These are phyloP conservation scores for Raffaelea albimanens DNA, from an alignment of 2,329 filamentous ascomycete species.

Conservation along the genomic window DNA sequence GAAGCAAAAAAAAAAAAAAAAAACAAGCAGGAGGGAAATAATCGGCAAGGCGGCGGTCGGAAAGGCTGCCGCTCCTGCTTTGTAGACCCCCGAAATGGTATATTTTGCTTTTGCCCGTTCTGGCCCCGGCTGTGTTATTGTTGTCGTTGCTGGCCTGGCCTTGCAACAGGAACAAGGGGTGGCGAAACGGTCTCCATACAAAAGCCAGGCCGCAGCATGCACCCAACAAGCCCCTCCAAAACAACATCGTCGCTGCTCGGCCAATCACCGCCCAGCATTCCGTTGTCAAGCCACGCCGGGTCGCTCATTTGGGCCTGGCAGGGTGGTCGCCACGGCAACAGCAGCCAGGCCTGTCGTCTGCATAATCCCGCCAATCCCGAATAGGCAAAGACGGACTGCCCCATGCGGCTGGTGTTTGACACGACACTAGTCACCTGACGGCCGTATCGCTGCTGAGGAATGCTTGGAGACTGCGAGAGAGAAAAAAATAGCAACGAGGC, in stretches of 20 bases:
- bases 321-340: constrained; percentile 12
- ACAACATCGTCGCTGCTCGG: constrained; percentile 4
- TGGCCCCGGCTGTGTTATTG: constrained; percentile 1
- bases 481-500: too few relatives aligned
- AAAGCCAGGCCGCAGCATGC: not conserved
- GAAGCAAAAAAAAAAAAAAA: not conserved
- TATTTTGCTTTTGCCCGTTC: not conserved
- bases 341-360: not conserved
- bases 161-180: not conserved
- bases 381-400: not conserved
- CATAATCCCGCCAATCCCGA: not conserved
- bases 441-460: too few relatives aligned
- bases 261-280: constrained; percentile 8
- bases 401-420: too few relatives aligned
- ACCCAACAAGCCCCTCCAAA: constrained; percentile 2
- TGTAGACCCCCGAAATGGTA: too few relatives aligned
- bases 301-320: not conserved
- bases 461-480: too few relatives aligned
- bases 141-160: not conserved
- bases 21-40: not conserved
- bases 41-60: not conserved
- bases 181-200: not conserved
- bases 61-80: too few relatives aligned
- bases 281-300: constrained; percentile 7
- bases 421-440: too few relatives aligned